Conservation (phyloP, 495 filamentous ascomycete species). For the Chlorociboria aeruginascens region DNA sequence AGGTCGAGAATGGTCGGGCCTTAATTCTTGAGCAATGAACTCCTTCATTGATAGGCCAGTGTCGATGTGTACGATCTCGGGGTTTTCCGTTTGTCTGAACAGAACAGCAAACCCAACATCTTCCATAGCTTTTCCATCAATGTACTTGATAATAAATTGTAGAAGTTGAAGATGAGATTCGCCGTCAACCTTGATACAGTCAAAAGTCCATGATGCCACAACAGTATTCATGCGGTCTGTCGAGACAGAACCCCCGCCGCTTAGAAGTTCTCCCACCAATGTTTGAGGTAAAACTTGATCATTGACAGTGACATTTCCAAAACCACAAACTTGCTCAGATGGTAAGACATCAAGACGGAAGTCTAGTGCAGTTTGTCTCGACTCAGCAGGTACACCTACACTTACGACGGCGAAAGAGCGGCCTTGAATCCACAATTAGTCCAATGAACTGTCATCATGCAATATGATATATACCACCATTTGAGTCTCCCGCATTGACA, state of each 20-base stretch:
- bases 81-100: constrained; percentile 30
- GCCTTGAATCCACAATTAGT: constrained; percentile 4
- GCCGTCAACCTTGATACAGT: constrained; percentile 23
- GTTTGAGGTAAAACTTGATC: constrained; percentile 22
- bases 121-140: constrained; percentile 23
- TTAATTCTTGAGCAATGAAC: constrained; percentile 8
- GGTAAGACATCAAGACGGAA: constrained; percentile 19
- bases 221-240: not conserved
- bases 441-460: not conserved
- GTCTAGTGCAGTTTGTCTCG: constrained; percentile 7
- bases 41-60: constrained; percentile 11
- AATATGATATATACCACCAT: not conserved
- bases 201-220: constrained; percentile 14
- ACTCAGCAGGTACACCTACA: constrained; percentile 6
- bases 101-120: constrained; percentile 32
- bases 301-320: constrained; percentile 26
- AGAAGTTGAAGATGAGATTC: constrained; percentile 33
- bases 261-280: constrained; percentile 18
- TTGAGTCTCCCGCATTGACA: not conserved
- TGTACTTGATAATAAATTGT: constrained; percentile 29
- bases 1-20: constrained; percentile 3
- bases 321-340: constrained; percentile 22
- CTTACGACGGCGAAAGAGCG: constrained; percentile 7
- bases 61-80: constrained; percentile 30
- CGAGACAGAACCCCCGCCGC: constrained; percentile 10